phyloP scores from a whole-genome alignment of 192 early-diverging fungal species.

The Coemansia sp. region DNA sequence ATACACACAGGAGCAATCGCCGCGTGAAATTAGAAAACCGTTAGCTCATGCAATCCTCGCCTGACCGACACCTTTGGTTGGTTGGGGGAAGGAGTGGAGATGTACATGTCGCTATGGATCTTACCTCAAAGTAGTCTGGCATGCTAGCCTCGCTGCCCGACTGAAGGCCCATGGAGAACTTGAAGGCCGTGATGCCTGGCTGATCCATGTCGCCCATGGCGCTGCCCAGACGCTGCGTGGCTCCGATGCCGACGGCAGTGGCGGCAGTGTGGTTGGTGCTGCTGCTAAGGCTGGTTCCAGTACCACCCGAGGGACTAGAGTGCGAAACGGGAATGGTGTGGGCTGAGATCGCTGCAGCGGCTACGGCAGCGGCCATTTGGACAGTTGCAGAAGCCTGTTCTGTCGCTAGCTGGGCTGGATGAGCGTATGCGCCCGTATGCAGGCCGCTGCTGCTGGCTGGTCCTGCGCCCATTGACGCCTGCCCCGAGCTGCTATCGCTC shows the following conservation, averaged over 20 bases:
- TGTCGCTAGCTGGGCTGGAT: constrained; percentile 21
- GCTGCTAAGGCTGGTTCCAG: constrained; percentile 16
- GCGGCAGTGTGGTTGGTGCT: constrained; percentile 5
- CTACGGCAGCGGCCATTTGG: constrained; percentile 50
- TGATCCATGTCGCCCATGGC: constrained; percentile 35
- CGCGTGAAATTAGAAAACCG: neutral
- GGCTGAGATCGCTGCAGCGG: constrained; percentile 42
- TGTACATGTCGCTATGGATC: neutral
- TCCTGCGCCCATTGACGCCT: constrained; percentile 20
- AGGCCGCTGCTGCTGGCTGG: constrained; percentile 18
- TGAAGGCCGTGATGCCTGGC: constrained; percentile 37
- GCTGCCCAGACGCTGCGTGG: constrained; percentile 14
- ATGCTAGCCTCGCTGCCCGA: constrained; percentile 35
- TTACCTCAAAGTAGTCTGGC: constrained; percentile 54
- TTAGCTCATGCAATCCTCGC: neutral
- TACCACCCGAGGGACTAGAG: constrained; percentile 11
- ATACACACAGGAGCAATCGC: neutral
- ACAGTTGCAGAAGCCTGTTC: constrained; percentile 43
- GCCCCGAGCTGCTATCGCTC: constrained; percentile 33
- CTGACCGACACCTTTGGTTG: too few species aligned
- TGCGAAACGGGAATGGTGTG: constrained; percentile 30
- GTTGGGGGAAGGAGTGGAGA: neutral
- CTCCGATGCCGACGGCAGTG: constrained; percentile 17
- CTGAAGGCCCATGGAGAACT: constrained; percentile 46
- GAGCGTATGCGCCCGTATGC: constrained; percentile 29